These are phyloP conservation scores for Mycena sanguinolenta DNA, from an alignment of 768 basidiomycete species.

Conservation along the genomic window DNA sequence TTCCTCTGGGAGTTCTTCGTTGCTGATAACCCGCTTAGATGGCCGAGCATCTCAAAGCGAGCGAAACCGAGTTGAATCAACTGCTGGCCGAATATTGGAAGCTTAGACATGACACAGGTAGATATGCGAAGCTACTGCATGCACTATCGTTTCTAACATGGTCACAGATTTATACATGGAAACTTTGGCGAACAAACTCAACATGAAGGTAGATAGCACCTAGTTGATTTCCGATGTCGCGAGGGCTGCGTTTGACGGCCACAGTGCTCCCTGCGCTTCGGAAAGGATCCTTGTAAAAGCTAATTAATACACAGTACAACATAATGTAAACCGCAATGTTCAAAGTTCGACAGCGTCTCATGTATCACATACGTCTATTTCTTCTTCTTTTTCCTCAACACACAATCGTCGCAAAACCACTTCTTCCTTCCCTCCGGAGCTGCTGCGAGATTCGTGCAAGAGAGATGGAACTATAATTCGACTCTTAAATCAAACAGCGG, in stretches of 20 bases:
- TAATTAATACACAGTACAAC: conserved; percentile 5
- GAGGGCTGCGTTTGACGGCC: background rate
- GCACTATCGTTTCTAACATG: conserved; percentile 5
- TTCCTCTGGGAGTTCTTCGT: background rate
- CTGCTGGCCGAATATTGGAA: conserved; percentile 88
- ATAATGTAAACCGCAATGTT: conserved; percentile 5
- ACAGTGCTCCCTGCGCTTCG: too few relatives aligned
- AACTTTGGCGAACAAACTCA: conserved; percentile 84
- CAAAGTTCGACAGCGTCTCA: background rate
- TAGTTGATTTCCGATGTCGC: background rate
- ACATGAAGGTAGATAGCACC: conserved; percentile 58
- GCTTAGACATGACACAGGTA: conserved; percentile 82
- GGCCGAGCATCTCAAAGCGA: conserved; percentile 79
- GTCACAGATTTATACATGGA: conserved; percentile 86
- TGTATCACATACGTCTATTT: conserved; percentile 43
- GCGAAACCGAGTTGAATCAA: conserved; percentile 84
- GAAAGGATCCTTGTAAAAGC: background rate
- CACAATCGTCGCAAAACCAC: conserved; percentile 83
- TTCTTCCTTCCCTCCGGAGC: conserved; percentile 67
- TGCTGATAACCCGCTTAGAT: conserved; percentile 62
- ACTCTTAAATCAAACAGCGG: conserved; percentile 17
- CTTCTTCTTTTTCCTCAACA: conserved; percentile 48
- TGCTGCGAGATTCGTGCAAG: conserved; percentile 71
- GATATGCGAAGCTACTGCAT: conserved; percentile 25
- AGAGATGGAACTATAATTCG: conserved; percentile 74